Percentiles rank a stretch among this genome's conserved stretches.
phyloP scores from a whole-genome alignment of 805 yeast species.

The Hanseniaspora jakobsenii region DNA sequence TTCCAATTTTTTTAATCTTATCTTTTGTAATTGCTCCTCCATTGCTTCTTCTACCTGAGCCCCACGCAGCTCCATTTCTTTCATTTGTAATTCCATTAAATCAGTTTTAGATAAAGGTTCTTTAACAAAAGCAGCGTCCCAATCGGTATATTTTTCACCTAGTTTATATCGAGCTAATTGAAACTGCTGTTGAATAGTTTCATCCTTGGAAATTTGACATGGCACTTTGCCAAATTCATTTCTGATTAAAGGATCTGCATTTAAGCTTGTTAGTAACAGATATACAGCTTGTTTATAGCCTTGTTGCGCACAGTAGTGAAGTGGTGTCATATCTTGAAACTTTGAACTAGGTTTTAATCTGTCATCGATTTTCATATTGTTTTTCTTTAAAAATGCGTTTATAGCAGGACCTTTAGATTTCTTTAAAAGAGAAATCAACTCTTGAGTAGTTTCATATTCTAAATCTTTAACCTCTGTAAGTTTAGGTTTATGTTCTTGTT shows the following conservation, averaged over 20 bases:
- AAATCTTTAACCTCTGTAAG: slow-evolving; percentile 16
- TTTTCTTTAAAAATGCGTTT: slow-evolving; percentile 45
- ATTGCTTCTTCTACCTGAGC: slow-evolving; percentile 33
- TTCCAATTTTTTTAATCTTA: slow-evolving; percentile 32
- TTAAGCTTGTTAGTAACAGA: slow-evolving; percentile 47
- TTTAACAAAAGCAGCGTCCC: slow-evolving; percentile 59
- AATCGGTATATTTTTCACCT: slow-evolving; percentile 60
- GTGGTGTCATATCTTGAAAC: slow-evolving; percentile 32
- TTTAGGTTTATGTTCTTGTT: slow-evolving; percentile 28
- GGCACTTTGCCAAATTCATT: slow-evolving; percentile 53
- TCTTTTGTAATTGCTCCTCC: slow-evolving; percentile 33
- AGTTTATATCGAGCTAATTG: slow-evolving; percentile 53
- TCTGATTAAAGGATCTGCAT: slow-evolving; percentile 53
- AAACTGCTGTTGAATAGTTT: slow-evolving; percentile 41
- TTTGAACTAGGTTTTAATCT: slow-evolving; percentile 42
- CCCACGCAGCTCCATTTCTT: slow-evolving; percentile 30
- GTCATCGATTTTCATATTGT: slow-evolving; percentile 44
- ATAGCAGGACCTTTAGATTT: slow-evolving; percentile 70
- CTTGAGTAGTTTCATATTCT: slow-evolving; percentile 36
- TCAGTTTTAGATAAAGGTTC: slow-evolving; percentile 45
- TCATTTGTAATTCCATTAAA: slow-evolving; percentile 34
- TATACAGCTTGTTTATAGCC: slow-evolving; percentile 56
- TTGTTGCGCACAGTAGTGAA: slow-evolving; percentile 65
- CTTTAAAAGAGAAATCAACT: slow-evolving; percentile 47
- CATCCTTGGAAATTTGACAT: slow-evolving; percentile 47